Conservation (phyloP, 2,329 filamentous ascomycete species). For the Plenodomus lindquistii region DNA sequence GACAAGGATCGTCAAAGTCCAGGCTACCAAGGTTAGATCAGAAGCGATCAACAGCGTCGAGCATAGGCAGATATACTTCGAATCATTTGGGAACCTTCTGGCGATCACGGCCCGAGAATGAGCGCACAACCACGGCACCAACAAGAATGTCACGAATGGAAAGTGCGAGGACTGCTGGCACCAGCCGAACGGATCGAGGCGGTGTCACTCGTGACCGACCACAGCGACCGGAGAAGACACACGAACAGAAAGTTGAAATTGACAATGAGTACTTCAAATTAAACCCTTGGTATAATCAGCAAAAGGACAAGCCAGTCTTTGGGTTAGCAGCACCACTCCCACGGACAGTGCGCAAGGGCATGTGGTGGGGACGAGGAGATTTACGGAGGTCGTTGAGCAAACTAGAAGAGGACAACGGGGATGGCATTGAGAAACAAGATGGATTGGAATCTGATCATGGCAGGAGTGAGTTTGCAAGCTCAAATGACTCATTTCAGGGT, state of each 20-base stretch:
- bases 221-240: constrained; percentile 30
- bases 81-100: constrained; percentile 5
- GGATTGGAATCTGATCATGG: constrained; percentile 15
- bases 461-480: constrained; percentile 12
- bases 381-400: constrained; percentile 45
- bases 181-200: constrained; percentile 15
- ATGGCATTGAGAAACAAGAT: constrained; percentile 23
- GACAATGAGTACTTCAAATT: constrained; percentile 58
- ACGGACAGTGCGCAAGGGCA: constrained; percentile 57
- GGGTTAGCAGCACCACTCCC: constrained; percentile 59
- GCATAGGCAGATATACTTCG: constrained; percentile 21
- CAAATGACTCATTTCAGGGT: too few relatives aligned
- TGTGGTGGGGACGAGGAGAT: constrained; percentile 51
- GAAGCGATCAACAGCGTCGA: constrained; percentile 14
- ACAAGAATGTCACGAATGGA: constrained; percentile 16
- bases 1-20: constrained; percentile 8
- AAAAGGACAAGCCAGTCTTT: constrained; percentile 58
- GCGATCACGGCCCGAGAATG: constrained; percentile 7
- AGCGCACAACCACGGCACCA: constrained; percentile 8
- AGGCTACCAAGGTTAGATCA: constrained; percentile 14
- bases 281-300: constrained; percentile 60
- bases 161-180: constrained; percentile 12
- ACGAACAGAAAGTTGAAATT: constrained; percentile 41
- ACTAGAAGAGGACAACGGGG: constrained; percentile 13
- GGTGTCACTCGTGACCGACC: constrained; percentile 11